phyloP scores from a whole-genome alignment of 2,329 filamentous ascomycete species.

The Colletotrichum endophyticum region DNA sequence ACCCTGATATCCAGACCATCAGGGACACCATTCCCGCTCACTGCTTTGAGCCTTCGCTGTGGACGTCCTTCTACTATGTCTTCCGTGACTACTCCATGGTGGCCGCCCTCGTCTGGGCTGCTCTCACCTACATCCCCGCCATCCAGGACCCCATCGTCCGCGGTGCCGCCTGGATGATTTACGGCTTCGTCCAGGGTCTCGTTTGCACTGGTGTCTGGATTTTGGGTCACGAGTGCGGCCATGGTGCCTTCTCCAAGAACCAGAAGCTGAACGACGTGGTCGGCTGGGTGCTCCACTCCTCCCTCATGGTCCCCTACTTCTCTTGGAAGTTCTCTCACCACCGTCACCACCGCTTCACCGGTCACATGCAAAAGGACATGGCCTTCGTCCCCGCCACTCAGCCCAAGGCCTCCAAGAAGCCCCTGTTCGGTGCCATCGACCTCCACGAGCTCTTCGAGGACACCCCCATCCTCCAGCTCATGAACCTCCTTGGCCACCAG shows the following conservation, averaged over 20 bases:
- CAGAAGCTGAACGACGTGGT: constrained; percentile 62
- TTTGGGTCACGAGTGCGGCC: constrained; percentile 73
- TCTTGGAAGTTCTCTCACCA: constrained; percentile 75
- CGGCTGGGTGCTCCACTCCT: constrained; percentile 70
- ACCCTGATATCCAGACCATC: constrained; percentile 54
- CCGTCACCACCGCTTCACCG: constrained; percentile 72
- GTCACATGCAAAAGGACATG: constrained; percentile 72
- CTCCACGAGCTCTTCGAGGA: constrained; percentile 66
- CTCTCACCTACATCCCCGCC: constrained; percentile 57
- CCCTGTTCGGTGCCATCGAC: constrained; percentile 42
- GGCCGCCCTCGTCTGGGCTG: constrained; percentile 51
- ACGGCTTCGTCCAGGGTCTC: constrained; percentile 69
- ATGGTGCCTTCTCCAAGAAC: constrained; percentile 69
- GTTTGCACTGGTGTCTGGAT: constrained; percentile 74
- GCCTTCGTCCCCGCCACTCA: constrained; percentile 62
- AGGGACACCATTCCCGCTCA: constrained; percentile 62
- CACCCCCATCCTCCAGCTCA: constrained; percentile 60
- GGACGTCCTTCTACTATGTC: constrained; percentile 59
- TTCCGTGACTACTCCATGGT: constrained; percentile 59
- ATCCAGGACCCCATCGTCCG: constrained; percentile 50
- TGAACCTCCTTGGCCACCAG: constrained; percentile 65
- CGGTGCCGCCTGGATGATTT: constrained; percentile 57
- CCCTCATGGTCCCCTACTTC: constrained; percentile 73
- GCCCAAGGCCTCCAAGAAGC: constrained; percentile 36
- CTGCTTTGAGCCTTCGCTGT: constrained; percentile 63